These are phyloP conservation scores for Limonium bicolor DNA, from an alignment of 148 eudicot species.

Conservation along the genomic window DNA sequence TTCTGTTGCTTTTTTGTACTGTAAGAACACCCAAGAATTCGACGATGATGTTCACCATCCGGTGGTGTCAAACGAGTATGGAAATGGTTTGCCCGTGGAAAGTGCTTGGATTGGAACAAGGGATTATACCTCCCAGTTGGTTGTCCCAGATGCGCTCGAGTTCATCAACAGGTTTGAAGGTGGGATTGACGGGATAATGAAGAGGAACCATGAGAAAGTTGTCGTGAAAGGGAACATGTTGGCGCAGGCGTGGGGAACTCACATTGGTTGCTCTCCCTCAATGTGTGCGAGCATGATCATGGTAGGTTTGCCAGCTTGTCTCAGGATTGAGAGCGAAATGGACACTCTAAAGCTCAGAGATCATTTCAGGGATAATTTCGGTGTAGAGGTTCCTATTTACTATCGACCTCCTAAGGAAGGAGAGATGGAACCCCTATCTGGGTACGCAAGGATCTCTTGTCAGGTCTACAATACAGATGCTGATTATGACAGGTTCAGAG, in stretches of 20 bases:
- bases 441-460: constrained; percentile 90
- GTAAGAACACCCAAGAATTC: constrained; percentile 23
- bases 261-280: constrained; percentile 56
- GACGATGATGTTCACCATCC: constrained; percentile 68
- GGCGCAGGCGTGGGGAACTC: constrained; percentile 64
- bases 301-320: constrained; percentile 68
- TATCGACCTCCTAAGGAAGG: constrained; percentile 53
- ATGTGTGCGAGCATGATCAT: constrained; percentile 84
- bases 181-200: constrained; percentile 78
- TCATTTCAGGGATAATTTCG: constrained; percentile 53
- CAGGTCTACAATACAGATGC: constrained; percentile 65
- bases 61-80: constrained; percentile 79
- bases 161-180: constrained; percentile 68
- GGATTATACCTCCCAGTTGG: constrained; percentile 79
- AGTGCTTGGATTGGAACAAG: constrained; percentile 89
- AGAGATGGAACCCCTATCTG: constrained; percentile 43
- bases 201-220: constrained; percentile 67
- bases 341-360: constrained; percentile 56
- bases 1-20: constrained; percentile 69
- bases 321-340: constrained; percentile 42
- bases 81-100: constrained; percentile 71
- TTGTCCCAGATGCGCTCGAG: constrained; percentile 62
- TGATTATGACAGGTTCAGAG: constrained; percentile 61
- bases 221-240: constrained; percentile 80
- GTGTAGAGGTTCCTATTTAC: constrained; percentile 80